phyloP scores from a whole-genome alignment of 257 asterid species.

The Nicotiana tabacum region DNA sequence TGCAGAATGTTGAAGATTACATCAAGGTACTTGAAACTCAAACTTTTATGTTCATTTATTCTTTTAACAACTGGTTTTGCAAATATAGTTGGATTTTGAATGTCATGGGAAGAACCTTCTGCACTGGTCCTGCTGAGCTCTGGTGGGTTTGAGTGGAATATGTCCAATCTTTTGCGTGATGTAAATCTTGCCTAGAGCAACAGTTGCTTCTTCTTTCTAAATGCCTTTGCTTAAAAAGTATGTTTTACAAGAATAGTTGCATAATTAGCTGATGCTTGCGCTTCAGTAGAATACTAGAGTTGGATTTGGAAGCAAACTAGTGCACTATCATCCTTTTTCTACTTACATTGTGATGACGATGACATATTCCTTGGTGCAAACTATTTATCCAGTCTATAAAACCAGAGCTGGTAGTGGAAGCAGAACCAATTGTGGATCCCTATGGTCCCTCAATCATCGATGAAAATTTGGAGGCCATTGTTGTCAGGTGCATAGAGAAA shows the following conservation, averaged over 20 bases:
- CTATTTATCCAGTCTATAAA: constrained; percentile 55
- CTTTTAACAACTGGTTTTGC: background rate
- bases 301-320: background rate
- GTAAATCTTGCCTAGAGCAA: constrained; percentile 3
- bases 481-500: constrained; percentile 54
- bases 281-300: background rate
- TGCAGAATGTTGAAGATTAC: constrained; percentile 62
- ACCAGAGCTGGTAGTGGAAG: constrained; percentile 70
- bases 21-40: constrained; percentile 50
- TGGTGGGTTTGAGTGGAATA: constrained; percentile 11
- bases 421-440: constrained; percentile 76
- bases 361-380: constrained; percentile 14
- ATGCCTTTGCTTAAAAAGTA: too few relatives aligned
- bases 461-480: constrained; percentile 80
- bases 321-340: background rate
- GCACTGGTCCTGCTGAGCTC: background rate
- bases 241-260: too few relatives aligned
- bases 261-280: background rate
- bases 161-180: background rate
- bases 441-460: constrained; percentile 83
- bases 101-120: background rate
- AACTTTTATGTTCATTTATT: background rate
- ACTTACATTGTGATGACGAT: constrained; percentile 13
- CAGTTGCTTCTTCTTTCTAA: background rate
- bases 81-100: background rate